Evolutionary conservation across 2,329 filamentous ascomycete species (phyloP), one percentile per base, ranked within the genome.

Genomic region (Xylariaceae sp.): DNA sequence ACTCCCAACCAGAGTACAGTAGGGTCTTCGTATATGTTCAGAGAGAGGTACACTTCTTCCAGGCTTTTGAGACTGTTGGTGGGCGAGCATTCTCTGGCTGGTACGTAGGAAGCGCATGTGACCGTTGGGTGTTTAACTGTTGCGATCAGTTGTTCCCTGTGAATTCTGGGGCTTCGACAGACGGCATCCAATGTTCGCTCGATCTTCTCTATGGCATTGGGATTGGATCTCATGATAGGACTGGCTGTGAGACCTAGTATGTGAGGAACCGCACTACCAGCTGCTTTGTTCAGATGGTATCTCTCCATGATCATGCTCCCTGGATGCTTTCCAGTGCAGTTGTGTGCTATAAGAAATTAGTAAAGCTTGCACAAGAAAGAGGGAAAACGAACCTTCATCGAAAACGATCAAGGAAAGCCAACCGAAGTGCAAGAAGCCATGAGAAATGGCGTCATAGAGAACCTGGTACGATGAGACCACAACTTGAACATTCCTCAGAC

Each of bases 241-340:
- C 86, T 94, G 1, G 89, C 89, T 6, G 85, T 90, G 18, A 95
- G 69, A 0, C 89, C 89, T 4, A 95, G 68, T 19, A 95, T 83
- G 16, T 72, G 69, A 0, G 89, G 89, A 1, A 79, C 61, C 0
- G 54, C 37, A 0, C 60, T 45, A 0, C 68, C 70, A 2, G 42
- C 48, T 0, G 40, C 48, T 38, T 71, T 71, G 15, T 59, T 62
- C 19, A 68, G 65, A 47, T 80, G 76, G 54, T 94, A 95, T 50
- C 85, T 83, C 22, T 80, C 67, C 19, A 95, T 91, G 26, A 95
- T 84, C 30, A 69, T 75, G 42, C 81, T 82, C 9, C 81, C 80
- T 0, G 85, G 71, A 50, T 83, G 74, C 1, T 77, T 79, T 15
- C 71, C 69, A 4, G 72, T 73, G 51, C 86, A 91, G 57, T 89